phyloP scores from a whole-genome alignment of 371 early-diverging fungal species.

The Lichtheimia ramosa region DNA sequence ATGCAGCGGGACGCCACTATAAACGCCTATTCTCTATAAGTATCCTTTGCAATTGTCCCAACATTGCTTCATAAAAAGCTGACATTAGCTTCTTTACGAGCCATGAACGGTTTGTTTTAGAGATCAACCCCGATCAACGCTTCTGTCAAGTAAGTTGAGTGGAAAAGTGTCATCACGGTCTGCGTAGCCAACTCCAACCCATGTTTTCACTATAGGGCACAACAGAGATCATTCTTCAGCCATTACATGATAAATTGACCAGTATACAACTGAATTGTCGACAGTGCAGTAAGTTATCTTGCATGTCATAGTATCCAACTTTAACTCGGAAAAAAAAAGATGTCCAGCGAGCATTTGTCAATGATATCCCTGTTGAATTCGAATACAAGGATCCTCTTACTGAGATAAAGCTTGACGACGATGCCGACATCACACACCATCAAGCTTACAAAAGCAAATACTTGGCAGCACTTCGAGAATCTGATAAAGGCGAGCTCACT shows the following conservation, averaged over 20 bases:
- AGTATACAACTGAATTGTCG: conserved; percentile 60
- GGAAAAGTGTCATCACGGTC: not conserved
- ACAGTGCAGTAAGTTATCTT: conserved; percentile 54
- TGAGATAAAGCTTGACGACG: conserved; percentile 46
- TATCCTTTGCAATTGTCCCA: no score
- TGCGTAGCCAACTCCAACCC: not conserved
- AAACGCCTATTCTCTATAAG: no score
- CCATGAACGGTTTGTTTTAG: conserved; percentile 58
- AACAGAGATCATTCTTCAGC: conserved; percentile 62
- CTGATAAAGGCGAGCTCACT: conserved; percentile 69
- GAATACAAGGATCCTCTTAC: conserved; percentile 53
- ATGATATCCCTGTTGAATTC: conserved; percentile 54
- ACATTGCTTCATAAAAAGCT: not conserved
- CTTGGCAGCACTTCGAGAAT: conserved; percentile 56
- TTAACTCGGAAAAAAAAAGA: not conserved
- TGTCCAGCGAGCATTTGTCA: conserved; percentile 57
- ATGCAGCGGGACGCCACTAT: no score
- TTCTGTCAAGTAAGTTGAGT: conserved; percentile 34
- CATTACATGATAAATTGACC: conserved; percentile 47
- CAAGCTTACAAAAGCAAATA: conserved; percentile 60
- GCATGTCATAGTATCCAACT: no score
- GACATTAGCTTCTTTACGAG: conserved; percentile 33
- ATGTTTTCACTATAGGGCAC: conserved; percentile 46
- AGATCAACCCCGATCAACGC: conserved; percentile 44
- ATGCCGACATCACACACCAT: conserved; percentile 56